Conservation (phyloP, 2,329 filamentous ascomycete species). For the Fonsecaea nubica region DNA sequence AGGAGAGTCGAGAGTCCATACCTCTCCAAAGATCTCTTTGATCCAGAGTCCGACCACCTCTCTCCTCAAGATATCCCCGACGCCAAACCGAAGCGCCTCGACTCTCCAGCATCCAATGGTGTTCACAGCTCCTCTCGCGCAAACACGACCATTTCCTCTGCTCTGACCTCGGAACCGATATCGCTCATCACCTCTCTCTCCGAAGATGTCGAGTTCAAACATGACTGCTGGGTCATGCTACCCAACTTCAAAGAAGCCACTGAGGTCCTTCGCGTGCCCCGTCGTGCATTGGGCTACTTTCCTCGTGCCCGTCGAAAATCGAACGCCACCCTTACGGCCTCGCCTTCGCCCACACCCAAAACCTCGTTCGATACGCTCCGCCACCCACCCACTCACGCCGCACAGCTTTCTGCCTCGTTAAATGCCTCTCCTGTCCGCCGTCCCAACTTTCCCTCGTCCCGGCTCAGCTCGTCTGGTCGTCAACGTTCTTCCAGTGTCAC, state of each 20-base stretch:
- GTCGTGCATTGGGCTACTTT: slow-evolving; percentile 85
- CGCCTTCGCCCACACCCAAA: slow-evolving; percentile 44
- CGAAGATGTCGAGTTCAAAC: slow-evolving; percentile 74
- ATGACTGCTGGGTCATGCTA: slow-evolving; percentile 87
- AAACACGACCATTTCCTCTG: slow-evolving; percentile 18
- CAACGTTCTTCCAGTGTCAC: slow-evolving; percentile 39
- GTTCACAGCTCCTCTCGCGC: neutral
- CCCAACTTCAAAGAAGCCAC: slow-evolving; percentile 74
- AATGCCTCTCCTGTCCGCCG: slow-evolving; percentile 49
- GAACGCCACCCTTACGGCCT: slow-evolving; percentile 65
- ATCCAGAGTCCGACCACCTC: slow-evolving; percentile 17
- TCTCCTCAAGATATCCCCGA: neutral
- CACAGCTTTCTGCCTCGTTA: slow-evolving; percentile 41
- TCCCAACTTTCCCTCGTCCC: slow-evolving; percentile 26
- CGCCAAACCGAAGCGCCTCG: neutral
- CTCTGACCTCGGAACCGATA: slow-evolving; percentile 25
- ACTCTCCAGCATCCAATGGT: slow-evolving; percentile 13
- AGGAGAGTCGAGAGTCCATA: slow-evolving; percentile 40
- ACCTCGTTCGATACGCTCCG: slow-evolving; percentile 41
- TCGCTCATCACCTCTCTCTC: slow-evolving; percentile 28
- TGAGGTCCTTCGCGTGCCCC: slow-evolving; percentile 83
- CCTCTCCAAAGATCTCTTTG: slow-evolving; percentile 31
- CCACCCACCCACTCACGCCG: slow-evolving; percentile 42
- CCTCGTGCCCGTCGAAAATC: slow-evolving; percentile 90
- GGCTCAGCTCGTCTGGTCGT: slow-evolving; percentile 41